phyloP scores from a whole-genome alignment of 2,329 filamentous ascomycete genomes.

The Pseudocercospora pini-densiflorae region DNA sequence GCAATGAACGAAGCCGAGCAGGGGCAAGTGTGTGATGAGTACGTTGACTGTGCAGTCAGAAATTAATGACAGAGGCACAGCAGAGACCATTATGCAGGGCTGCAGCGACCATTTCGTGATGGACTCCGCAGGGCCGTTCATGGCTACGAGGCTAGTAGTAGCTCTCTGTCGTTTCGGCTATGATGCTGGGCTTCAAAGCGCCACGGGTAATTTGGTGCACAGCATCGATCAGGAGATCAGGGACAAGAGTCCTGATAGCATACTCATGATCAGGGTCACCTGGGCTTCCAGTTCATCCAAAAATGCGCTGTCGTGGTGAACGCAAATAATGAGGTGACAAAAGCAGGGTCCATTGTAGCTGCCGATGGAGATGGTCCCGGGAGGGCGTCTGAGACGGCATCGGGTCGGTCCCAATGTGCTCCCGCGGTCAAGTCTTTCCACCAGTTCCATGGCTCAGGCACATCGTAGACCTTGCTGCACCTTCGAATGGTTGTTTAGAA shows the following conservation, averaged over 20 bases:
- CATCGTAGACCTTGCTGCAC: neutral
- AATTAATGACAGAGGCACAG: neutral
- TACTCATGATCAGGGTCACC: neutral
- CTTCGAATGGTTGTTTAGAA: neutral
- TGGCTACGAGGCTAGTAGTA: neutral
- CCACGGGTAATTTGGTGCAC: neutral
- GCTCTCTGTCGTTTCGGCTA: too few relatives aligned
- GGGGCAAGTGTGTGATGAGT: neutral
- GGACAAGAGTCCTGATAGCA: neutral
- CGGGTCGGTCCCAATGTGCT: conserved; percentile 5
- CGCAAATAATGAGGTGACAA: neutral
- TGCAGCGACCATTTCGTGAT: neutral
- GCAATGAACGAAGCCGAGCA: neutral
- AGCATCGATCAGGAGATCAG: neutral
- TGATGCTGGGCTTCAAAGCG: too few relatives aligned
- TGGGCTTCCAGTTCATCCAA: neutral
- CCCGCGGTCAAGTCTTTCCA: neutral
- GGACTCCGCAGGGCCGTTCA: neutral
- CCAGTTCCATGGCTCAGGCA: neutral
- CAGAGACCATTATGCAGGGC: neutral
- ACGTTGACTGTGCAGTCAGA: neutral
- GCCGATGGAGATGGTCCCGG: neutral
- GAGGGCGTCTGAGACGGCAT: neutral
- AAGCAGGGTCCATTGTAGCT: neutral
- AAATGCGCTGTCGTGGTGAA: neutral